phyloP scores from a whole-genome alignment of 1,284 basidiomycete species.

The Boletus smithii region DNA sequence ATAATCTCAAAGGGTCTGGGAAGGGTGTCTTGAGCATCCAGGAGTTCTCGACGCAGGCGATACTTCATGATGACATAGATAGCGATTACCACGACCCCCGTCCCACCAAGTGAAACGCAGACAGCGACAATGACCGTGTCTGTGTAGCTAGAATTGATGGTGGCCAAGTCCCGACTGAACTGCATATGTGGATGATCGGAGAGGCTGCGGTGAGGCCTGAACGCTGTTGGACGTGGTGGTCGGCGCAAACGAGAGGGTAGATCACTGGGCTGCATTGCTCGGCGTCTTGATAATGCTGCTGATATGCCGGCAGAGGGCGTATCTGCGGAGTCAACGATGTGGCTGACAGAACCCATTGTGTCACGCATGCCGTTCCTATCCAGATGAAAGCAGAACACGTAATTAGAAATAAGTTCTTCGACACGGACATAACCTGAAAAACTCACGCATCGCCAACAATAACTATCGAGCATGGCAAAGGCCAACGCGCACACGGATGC shows the following conservation, averaged over 20 bases:
- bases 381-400: slow-evolving; percentile 3
- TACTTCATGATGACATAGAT: slow-evolving; percentile 11
- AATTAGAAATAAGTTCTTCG: too few species aligned
- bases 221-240: slow-evolving; percentile 1
- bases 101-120: slow-evolving; percentile 22
- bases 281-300: slow-evolving; percentile 14
- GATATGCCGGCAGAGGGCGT: background rate
- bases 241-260: background rate
- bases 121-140: slow-evolving; percentile 18
- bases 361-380: slow-evolving; percentile 16
- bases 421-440: background rate
- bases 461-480: slow-evolving; percentile 9
- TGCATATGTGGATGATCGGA: slow-evolving; percentile 11
- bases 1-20: slow-evolving; percentile 27
- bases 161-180: background rate
- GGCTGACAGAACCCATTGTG: slow-evolving; percentile 2
- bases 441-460: slow-evolving; percentile 22
- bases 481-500: background rate
- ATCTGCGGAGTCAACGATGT: slow-evolving; percentile 3
- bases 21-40: slow-evolving; percentile 23
- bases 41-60: slow-evolving; percentile 11
- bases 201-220: background rate
- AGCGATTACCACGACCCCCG: slow-evolving; percentile 12
- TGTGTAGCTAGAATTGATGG: slow-evolving; percentile 1
- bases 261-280: background rate